Percentiles rank a stretch among this genome's conserved stretches.
Evolutionary conservation across 1,284 basidiomycete genomes (phyloP).

Genomic region (Fomitopsis pinicola): DNA sequence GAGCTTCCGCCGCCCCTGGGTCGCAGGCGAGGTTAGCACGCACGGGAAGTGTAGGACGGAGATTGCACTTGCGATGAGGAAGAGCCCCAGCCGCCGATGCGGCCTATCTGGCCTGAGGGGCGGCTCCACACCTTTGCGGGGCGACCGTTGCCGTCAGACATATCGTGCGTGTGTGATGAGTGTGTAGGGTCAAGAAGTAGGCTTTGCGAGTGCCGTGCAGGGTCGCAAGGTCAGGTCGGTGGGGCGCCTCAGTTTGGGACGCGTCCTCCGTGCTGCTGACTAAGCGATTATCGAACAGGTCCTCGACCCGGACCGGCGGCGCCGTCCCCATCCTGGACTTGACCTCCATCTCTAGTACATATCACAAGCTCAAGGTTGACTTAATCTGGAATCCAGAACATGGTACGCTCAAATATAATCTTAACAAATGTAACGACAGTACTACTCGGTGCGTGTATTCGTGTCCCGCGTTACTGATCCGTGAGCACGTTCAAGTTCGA

Average conservation of each 20-base stretch:
- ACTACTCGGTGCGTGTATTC: too few species aligned
- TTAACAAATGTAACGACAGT: too few species aligned
- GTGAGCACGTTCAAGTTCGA: too few species aligned
- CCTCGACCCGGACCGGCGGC: too few species aligned
- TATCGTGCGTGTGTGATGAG: background rate
- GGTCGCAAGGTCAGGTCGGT: background rate
- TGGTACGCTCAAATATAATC: too few species aligned
- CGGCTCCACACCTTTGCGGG: constrained; percentile 38
- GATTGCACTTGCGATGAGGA: constrained; percentile 20
- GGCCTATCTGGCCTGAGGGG: constrained; percentile 29
- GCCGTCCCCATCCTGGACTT: too few species aligned
- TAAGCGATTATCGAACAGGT: background rate
- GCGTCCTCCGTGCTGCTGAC: background rate
- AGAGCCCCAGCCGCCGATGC: constrained; percentile 22
- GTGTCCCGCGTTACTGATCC: too few species aligned
- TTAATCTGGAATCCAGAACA: too few species aligned
- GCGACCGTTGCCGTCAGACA: constrained; percentile 16
- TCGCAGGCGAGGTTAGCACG: background rate
- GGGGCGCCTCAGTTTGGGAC: background rate
- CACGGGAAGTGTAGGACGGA: background rate
- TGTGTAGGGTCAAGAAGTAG: background rate
- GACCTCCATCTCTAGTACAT: too few species aligned
- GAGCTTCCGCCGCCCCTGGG: constrained; percentile 4
- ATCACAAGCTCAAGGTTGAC: too few species aligned
- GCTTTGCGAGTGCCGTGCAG: background rate